A percentile compares a stretch with the other conserved stretches of the same genome.
Conservation (phyloP, 129 eudicot species). For the Chrysanthemum makinoi region DNA sequence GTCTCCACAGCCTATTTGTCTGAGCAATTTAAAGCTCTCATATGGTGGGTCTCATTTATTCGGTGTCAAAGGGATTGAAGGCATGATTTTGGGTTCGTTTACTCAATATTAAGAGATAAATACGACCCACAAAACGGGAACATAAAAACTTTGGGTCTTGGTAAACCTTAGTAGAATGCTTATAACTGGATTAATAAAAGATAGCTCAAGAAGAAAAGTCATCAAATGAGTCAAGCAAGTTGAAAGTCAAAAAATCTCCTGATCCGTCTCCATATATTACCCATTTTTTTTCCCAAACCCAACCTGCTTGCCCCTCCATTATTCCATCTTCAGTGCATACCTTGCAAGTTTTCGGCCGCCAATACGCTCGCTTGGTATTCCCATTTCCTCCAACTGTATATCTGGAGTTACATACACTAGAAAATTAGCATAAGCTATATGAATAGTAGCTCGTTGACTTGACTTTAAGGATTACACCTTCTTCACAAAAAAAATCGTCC, state of each 20-base stretch:
- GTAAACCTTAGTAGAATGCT: no score
- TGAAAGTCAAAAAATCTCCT: background rate
- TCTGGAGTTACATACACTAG: slow-evolving; percentile 39
- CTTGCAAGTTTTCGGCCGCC: slow-evolving; percentile 58
- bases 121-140: no score
- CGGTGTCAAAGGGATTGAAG: background rate
- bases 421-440: background rate
- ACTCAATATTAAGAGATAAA: no score
- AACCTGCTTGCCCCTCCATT: background rate
- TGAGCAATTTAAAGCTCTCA: background rate
- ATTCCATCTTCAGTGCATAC: slow-evolving; percentile 29
- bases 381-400: slow-evolving; percentile 99
- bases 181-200: background rate
- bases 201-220: background rate
- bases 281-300: background rate
- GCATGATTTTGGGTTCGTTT: no score
- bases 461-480: no score
- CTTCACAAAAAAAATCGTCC: no score
- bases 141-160: no score
- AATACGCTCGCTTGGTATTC: slow-evolving; percentile 60
- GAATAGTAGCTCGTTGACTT: background rate
- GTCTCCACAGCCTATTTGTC: background rate
- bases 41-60: slow-evolving; percentile 6
- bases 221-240: background rate
- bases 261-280: background rate